These are phyloP conservation scores for Nasturtium officinale DNA, from an alignment of 345 rosid species.

Conservation along the genomic window DNA sequence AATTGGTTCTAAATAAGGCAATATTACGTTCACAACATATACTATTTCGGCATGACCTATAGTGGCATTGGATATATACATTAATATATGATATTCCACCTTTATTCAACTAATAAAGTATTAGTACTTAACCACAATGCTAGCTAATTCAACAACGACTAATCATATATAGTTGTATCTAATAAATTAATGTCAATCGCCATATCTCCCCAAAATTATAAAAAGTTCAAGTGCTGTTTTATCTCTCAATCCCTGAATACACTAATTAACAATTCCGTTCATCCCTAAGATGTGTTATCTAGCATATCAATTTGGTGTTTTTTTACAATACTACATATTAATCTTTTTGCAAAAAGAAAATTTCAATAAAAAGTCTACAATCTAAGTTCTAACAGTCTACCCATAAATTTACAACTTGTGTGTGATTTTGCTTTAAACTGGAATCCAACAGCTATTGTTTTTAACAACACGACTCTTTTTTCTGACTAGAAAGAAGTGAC, in stretches of 20 bases:
- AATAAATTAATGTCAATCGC: too few relatives aligned
- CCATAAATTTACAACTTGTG: background rate
- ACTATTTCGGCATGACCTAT: background rate
- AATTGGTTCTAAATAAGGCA: background rate
- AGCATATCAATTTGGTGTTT: too few relatives aligned
- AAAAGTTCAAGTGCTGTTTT: too few relatives aligned
- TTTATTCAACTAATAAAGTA: background rate
- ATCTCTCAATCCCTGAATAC: too few relatives aligned
- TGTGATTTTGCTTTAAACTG: background rate
- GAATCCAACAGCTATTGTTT: background rate
- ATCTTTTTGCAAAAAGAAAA: background rate
- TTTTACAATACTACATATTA: too few relatives aligned
- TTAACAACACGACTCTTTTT: background rate
- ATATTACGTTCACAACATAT: background rate
- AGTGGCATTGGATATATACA: background rate
- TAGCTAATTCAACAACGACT: too few relatives aligned
- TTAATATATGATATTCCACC: background rate
- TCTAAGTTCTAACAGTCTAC: background rate
- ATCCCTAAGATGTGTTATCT: too few relatives aligned
- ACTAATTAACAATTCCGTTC: too few relatives aligned
- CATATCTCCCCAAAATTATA: too few relatives aligned
- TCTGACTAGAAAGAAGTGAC: background rate
- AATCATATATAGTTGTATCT: too few relatives aligned
- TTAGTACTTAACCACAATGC: too few relatives aligned
- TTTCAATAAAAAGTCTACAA: background rate